Base-by-base conservation (phyloP, 768 basidiomycete species). In the Tephrocybe sp. region DNA sequence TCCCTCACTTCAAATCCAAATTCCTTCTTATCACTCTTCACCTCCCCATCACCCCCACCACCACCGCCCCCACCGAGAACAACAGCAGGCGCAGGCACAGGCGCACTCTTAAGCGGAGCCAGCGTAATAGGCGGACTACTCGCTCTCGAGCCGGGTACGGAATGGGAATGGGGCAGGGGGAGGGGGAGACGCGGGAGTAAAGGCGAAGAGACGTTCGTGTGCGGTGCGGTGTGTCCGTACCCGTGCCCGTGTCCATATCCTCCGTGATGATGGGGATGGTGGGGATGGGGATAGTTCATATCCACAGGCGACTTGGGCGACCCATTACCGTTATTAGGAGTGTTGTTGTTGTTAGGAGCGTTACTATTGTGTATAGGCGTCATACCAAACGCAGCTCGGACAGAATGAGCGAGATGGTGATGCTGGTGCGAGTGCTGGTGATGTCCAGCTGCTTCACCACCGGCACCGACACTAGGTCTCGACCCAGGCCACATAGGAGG, bases 301-400 rank as follows among this genome's bases (percentile, higher is more conserved):
- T n/a, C n/a, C n/a, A n/a, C n/a, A n/a, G n/a, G n/a, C n/a, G n/a
- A n/a, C n/a, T n/a, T n/a, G n/a, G n/a, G n/a, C n/a, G n/a, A n/a
- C n/a, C n/a, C n/a, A n/a, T n/a, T n/a, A n/a, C n/a, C n/a, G n/a
- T n/a, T n/a, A n/a, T n/a, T n/a, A n/a, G n/a, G n/a, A n/a, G n/a
- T n/a, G n/a, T n/a, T n/a, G n/a, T n/a, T n/a, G n/a, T n/a, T n/a
- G n/a, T n/a, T n/a, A n/a, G n/a, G n/a, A n/a, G n/a, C n/a, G n/a
- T n/a, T n/a, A n/a, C n/a, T n/a, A n/a, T n/a, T n/a, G 43, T 78
- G 77, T 31, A 92, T 91, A 0, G 90, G 91, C 5, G 92, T 93
- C 89, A 94, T 94, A 3, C 88, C 91, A 56, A 97, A 97, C 41
- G 92, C 93, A 25, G 85, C 75, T 31, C 89, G 83, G 19, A 95